Base-by-base conservation (phyloP, 2,329 filamentous ascomycete species). In the Penicillium sp. region DNA sequence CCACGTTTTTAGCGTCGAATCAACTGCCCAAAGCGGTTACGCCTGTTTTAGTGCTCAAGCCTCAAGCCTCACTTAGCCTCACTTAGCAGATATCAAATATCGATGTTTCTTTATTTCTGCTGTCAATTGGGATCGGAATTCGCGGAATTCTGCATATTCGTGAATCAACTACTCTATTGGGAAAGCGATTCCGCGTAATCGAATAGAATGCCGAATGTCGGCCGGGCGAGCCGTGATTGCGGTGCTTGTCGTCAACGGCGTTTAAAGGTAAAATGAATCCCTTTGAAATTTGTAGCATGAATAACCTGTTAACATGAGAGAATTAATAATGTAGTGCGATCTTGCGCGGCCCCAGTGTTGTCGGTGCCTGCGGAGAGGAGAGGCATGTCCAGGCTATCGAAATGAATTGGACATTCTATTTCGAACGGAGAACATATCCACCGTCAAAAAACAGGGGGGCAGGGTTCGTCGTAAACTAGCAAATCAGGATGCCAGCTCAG, bases 141-240 rank as follows among this genome's bases (percentile, higher is more conserved):
- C 14, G 9, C 3, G 18, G 7, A 2, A 20, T 43, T 20, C 23
- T 18, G 40, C 18, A 21, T 43, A 43, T 12, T 23, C 23, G 7
- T 43, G 40, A 43, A 43, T 23, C 4, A 42, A n/a, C 11, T 42
- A 23, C 40, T 43, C 40, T 18, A 43, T 43, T 12, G 40, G 40
- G 40, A 23, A 43, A 43, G 20, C 40, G 23, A 12, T 21, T 42
- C 28, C 38, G 38, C 5, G n/a, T 40, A 5, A 18, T 40, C 14
- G 35, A 28, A 18, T 20, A 42, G 33, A 21, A 51, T 51, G 48
- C 48, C 48, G 14, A 51, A 51, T 28, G 48, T 51, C 14, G 48
- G 48, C n/a, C 48, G 48, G 14, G 33, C 48, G 3, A 51, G 48
- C 12, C 48, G 48, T 33, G 48, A 51, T 33, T 51, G 48, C 26